A percentile compares a stretch with the other conserved stretches of the same genome.
These are phyloP conservation scores for Juglanconis sp. DNA, from an alignment of 2,329 filamentous ascomycete genomes.

Conservation along the genomic window DNA sequence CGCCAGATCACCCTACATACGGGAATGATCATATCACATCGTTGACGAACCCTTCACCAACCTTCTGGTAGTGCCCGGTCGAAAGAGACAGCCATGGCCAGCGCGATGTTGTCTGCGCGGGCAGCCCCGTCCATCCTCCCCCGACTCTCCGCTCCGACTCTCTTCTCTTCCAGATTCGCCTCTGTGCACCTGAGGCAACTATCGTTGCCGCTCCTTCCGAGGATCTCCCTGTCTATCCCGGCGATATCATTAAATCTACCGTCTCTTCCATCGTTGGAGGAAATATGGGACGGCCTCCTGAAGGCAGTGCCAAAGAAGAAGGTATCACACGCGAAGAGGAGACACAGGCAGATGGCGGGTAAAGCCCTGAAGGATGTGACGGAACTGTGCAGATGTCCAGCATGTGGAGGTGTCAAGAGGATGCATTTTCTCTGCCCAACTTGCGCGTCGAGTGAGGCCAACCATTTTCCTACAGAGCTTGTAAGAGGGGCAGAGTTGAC, in stretches of 20 bases:
- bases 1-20: no score
- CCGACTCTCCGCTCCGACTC: conserved; percentile 42
- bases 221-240: conserved; percentile 57
- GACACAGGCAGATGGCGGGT: conserved; percentile 89
- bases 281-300: conserved; percentile 90
- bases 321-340: conserved; percentile 93
- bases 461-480: neutral
- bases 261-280: conserved; percentile 65
- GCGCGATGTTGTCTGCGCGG: conserved; percentile 31
- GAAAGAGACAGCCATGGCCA: conserved; percentile 42
- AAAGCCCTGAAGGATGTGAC: conserved; percentile 92
- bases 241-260: conserved; percentile 54
- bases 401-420: conserved; percentile 83
- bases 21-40: neutral
- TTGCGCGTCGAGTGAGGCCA: conserved; percentile 73
- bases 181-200: conserved; percentile 44
- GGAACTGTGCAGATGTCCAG: conserved; percentile 81
- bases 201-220: conserved; percentile 47
- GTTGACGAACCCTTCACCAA: neutral
- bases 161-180: conserved; percentile 39
- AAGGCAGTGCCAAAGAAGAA: conserved; percentile 98
- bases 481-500: neutral
- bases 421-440: conserved; percentile 84
- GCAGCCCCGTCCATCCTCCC: conserved; percentile 50
- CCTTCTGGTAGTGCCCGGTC: neutral